Base-by-base conservation (phyloP, 192 early-diverging fungal species). In the Entomortierella parvispora region DNA sequence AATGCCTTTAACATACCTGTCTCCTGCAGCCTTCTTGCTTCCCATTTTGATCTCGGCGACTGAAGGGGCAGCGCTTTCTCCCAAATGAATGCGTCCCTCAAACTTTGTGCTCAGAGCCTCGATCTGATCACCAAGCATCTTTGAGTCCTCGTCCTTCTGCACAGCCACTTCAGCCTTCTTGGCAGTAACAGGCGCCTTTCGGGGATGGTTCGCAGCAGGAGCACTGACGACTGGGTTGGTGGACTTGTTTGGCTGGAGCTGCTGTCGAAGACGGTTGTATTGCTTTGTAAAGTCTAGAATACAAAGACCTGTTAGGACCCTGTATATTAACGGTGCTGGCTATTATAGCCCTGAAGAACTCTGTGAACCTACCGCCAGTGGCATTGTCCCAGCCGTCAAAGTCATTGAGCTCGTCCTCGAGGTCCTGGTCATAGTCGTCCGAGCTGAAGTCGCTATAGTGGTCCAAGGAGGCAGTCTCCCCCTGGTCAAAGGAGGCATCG, bases 241-340 rank as follows among this genome's bases (percentile, higher is more conserved):
- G 54, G 68, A 58, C 14, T 75, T 62, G 31, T 79, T 75, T 9
- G 78, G 68, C 57, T 86, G 81, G 20, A 91, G 71, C 57, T 93
- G 90, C 55, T 91, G 89, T 18, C 90, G 80, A 79, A 96, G 87
- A 40, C 88, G 87, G 82, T 96, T 96, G 82, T 92, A 95, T 61
- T 95, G 92, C 75, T 97, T 97, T 55, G 96, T 97, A 76, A 97
- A 96, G 74, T 97, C 96, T 91, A 48, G 9, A 17, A 42, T 45
- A 17, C 29, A 31, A 3, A 44, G 42, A 59, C 17, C 55, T 40
- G 29, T 37, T 48, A 12, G 57, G 34, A 47, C 67, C 4, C 60
- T n/a, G 43, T 12, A 51, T 26, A 61, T 34, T 22, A 55, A 20
- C 2, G 50, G 15, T n/a, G 26, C 44, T 22, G 25, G 51, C 26